Conservation (phyloP, 768 basidiomycete species). For the Boletus tomentosulus region DNA sequence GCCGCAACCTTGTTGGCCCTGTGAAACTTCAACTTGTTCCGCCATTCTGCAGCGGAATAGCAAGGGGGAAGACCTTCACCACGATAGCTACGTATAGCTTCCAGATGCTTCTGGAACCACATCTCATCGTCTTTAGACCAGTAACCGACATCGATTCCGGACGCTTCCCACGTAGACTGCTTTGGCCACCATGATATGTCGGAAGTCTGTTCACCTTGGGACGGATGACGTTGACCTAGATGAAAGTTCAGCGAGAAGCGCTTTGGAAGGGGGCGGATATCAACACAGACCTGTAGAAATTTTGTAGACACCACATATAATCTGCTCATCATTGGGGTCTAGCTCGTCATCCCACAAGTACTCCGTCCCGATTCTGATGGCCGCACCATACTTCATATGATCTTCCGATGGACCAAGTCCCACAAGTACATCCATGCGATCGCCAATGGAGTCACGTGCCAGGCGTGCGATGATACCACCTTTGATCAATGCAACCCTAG, state of each 20-base stretch:
- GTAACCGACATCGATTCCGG: background rate
- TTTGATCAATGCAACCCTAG: slow-evolving; percentile 1
- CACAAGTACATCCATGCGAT: background rate
- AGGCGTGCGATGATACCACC: background rate
- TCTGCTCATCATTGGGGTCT: background rate
- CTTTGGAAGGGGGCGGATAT: background rate
- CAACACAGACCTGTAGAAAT: background rate
- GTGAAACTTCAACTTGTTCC: background rate
- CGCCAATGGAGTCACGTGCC: too few species aligned
- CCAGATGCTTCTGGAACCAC: slow-evolving; percentile 1
- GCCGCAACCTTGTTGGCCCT: background rate
- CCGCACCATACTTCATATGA: background rate
- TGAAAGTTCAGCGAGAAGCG: background rate
- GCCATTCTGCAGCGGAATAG: background rate
- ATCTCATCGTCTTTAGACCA: background rate
- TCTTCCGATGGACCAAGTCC: background rate
- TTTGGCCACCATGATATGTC: slow-evolving; percentile 4
- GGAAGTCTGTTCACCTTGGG: background rate
- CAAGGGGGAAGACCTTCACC: background rate
- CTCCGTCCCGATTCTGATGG: background rate
- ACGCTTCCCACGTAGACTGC: background rate
- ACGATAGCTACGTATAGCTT: background rate
- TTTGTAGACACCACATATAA: slow-evolving; percentile 3
- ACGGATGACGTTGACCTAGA: background rate
- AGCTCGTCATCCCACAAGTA: slow-evolving; percentile 4